Conservation (phyloP, 2,329 filamentous ascomycete species). For the Aaosphaeria arxii region DNA sequence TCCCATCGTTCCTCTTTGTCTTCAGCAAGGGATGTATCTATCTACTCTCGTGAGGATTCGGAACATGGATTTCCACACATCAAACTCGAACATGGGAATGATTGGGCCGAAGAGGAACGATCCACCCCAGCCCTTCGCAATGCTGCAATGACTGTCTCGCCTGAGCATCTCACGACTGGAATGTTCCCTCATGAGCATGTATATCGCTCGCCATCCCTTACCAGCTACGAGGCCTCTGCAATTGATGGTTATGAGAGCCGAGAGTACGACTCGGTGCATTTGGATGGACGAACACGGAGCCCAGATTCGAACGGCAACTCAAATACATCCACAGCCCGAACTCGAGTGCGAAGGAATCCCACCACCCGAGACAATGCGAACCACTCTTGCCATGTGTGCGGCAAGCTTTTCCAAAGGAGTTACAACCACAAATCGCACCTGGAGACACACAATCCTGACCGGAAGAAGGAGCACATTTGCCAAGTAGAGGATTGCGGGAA, state of each 20-base stretch:
- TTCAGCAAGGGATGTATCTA: slow-evolving; percentile 29
- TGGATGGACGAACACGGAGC: slow-evolving; percentile 11
- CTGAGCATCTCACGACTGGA: slow-evolving; percentile 22
- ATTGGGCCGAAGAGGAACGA: slow-evolving; percentile 23
- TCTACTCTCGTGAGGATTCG: slow-evolving; percentile 31
- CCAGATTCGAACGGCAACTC: slow-evolving; percentile 8
- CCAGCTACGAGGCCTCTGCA: slow-evolving; percentile 15
- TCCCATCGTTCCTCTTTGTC: slow-evolving; percentile 35
- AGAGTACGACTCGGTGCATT: slow-evolving; percentile 8
- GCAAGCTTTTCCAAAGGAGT: slow-evolving; percentile 74
- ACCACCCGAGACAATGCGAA: slow-evolving; percentile 69
- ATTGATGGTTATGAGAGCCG: slow-evolving; percentile 11
- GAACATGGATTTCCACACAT: slow-evolving; percentile 24
- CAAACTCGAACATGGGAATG: slow-evolving; percentile 22
- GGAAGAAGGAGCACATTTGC: slow-evolving; percentile 70
- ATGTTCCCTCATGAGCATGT: slow-evolving; percentile 20
- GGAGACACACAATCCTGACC: slow-evolving; percentile 75
- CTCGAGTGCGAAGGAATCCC: slow-evolving; percentile 10
- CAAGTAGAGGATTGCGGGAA: slow-evolving; percentile 63
- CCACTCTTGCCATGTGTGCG: slow-evolving; percentile 70
- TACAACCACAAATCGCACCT: slow-evolving; percentile 88
- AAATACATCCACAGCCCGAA: slow-evolving; percentile 6
- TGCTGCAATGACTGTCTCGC: slow-evolving; percentile 28
- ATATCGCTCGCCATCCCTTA: slow-evolving; percentile 19
- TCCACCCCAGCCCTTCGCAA: slow-evolving; percentile 10